Evolutionary conservation across 176 grass and related monocot species (phyloP).

Genomic region (Chloris gayana): DNA sequence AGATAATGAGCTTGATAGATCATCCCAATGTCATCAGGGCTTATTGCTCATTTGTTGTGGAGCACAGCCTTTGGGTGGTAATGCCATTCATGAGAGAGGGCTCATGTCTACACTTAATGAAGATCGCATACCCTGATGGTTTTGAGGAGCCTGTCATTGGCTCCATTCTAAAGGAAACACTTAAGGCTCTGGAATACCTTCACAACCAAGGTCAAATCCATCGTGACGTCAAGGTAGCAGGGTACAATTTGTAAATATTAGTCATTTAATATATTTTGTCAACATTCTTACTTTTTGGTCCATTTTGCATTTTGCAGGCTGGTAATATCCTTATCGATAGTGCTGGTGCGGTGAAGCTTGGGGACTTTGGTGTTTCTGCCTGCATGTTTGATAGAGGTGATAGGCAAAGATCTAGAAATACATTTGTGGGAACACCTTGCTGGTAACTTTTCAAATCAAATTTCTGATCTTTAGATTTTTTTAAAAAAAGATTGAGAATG

Average conservation of each 20-base stretch:
- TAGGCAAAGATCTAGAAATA: constrained; percentile 94
- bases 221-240: constrained; percentile 86
- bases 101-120: constrained; percentile 98
- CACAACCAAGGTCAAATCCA: constrained; percentile 98
- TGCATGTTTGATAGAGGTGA: constrained; percentile 99
- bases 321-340: constrained; percentile 96
- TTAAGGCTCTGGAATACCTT: constrained; percentile 96
- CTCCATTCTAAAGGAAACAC: constrained; percentile 95
- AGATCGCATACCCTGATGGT: constrained; percentile 84
- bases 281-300: constrained; percentile 24
- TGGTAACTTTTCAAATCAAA: constrained; percentile 52
- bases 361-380: constrained; percentile 95
- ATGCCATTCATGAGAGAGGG: constrained; percentile 99
- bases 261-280: neutral
- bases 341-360: constrained; percentile 87
- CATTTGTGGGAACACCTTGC: constrained; percentile 99
- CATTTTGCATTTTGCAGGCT: constrained; percentile 60
- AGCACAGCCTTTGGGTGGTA: constrained; percentile 87
- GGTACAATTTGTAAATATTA: constrained; percentile 9
- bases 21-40: constrained; percentile 94
- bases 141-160: constrained; percentile 90
- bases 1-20: constrained; percentile 97
- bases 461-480: constrained; percentile 13
- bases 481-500: constrained; percentile 5
- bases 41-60: constrained; percentile 93